Evolutionary conservation across 1,139 yeast species (phyloP).

Genomic region (Taphrina flavorubra): DNA sequence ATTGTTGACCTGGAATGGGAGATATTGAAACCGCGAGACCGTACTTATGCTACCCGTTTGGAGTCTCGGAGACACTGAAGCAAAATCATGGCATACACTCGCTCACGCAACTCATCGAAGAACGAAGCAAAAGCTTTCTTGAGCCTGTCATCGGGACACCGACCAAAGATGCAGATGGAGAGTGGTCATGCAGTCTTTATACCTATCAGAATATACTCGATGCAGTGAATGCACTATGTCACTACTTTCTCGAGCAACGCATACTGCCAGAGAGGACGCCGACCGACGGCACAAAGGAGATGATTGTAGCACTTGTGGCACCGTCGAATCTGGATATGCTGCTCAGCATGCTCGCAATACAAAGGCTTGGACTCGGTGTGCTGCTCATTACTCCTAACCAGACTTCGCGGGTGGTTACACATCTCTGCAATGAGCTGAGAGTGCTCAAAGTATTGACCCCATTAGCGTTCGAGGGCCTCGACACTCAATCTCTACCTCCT

Average conservation of each 20-base stretch:
- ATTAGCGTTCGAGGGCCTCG: conserved; percentile 15
- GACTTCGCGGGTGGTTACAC: conserved; percentile 11
- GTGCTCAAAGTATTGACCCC: conserved; percentile 20
- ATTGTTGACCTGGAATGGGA: background rate
- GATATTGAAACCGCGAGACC: conserved; percentile 19
- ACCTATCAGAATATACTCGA: conserved; percentile 16
- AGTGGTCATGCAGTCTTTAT: conserved; percentile 11
- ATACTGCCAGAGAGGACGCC: conserved; percentile 20
- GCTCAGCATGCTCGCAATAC: conserved; percentile 20
- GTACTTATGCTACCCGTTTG: conserved; percentile 25
- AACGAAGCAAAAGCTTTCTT: conserved; percentile 11
- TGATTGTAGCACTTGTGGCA: conserved; percentile 25
- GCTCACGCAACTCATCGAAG: conserved; percentile 20
- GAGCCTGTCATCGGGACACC: conserved; percentile 27
- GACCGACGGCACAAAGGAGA: conserved; percentile 6
- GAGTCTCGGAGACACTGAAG: conserved; percentile 28
- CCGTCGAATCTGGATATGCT: conserved; percentile 27
- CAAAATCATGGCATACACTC: conserved; percentile 26
- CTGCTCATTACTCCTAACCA: conserved; percentile 26
- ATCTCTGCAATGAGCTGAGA: conserved; percentile 11
- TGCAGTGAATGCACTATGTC: conserved; percentile 28
- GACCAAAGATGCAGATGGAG: background rate
- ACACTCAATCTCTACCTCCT: conserved; percentile 1
- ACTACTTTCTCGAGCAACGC: conserved; percentile 1
- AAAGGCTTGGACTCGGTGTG: conserved; percentile 24